phyloP scores from a whole-genome alignment of 2,329 filamentous ascomycete genomes.

The Paracoccidioides brasiliensis region DNA sequence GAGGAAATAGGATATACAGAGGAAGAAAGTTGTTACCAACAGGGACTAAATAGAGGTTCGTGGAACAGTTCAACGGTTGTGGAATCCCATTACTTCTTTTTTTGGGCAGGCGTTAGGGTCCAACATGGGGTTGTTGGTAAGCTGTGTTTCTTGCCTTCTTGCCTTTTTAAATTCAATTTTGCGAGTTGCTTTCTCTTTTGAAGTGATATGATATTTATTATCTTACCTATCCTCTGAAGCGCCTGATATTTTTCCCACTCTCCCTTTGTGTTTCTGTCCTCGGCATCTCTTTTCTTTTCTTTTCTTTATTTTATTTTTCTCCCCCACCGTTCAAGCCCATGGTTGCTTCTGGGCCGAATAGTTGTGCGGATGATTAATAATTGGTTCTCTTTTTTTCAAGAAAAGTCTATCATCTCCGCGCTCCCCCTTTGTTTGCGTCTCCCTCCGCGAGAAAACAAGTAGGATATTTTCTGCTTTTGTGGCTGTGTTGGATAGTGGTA shows the following conservation, averaged over 20 bases:
- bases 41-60: not conserved
- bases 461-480: not conserved
- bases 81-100: constrained; percentile 1
- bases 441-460: too few species aligned
- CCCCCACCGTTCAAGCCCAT: not conserved
- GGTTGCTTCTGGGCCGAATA: constrained; percentile 5
- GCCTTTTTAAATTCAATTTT: not conserved
- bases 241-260: not conserved
- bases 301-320: too few species aligned
- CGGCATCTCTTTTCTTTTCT: not conserved
- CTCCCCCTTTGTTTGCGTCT: too few species aligned
- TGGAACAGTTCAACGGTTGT: not conserved
- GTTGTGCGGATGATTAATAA: constrained; percentile 5
- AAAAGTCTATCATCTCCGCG: not conserved
- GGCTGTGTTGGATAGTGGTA: not conserved
- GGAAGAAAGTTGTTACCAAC: not conserved
- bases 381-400: not conserved
- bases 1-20: not conserved
- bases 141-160: constrained; percentile 7
- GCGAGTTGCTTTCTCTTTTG: not conserved
- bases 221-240: constrained; percentile 2
- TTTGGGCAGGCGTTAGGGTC: constrained; percentile 5
- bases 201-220: constrained; percentile 5
- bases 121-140: constrained; percentile 3
- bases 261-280: constrained; percentile 1